These are phyloP conservation scores for Mycena crocata DNA, from an alignment of 768 basidiomycete species.

Conservation along the genomic window DNA sequence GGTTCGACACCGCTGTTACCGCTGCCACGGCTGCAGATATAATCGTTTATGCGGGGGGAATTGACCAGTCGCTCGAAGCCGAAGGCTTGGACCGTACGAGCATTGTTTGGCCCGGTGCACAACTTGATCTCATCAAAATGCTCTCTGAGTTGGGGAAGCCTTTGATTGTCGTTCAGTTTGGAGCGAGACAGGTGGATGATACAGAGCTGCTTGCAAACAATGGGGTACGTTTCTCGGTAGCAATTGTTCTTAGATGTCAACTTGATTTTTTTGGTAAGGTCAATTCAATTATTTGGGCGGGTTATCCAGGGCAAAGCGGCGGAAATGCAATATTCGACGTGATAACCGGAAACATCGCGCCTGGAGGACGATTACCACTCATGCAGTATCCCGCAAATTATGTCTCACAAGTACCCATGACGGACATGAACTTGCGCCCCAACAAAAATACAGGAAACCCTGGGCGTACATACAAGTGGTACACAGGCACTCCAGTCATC, in stretches of 20 bases:
- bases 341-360: slow-evolving; percentile 60
- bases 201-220: slow-evolving; percentile 55
- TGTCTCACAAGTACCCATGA: slow-evolving; percentile 61
- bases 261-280: slow-evolving; percentile 39
- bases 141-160: slow-evolving; percentile 61
- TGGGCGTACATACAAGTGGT: slow-evolving; percentile 71
- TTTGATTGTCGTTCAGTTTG: slow-evolving; percentile 64
- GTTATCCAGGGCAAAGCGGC: slow-evolving; percentile 67
- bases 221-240: slow-evolving; percentile 50
- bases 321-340: slow-evolving; percentile 66
- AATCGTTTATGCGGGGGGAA: slow-evolving; percentile 65
- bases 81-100: slow-evolving; percentile 60
- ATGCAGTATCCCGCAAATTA: slow-evolving; percentile 66
- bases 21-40: slow-evolving; percentile 61
- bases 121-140: slow-evolving; percentile 59
- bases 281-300: slow-evolving; percentile 66
- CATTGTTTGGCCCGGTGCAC: slow-evolving; percentile 67
- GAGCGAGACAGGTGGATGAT: slow-evolving; percentile 67
- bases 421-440: slow-evolving; percentile 68
- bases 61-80: slow-evolving; percentile 60
- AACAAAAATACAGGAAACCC: slow-evolving; percentile 52
- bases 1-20: slow-evolving; percentile 63
- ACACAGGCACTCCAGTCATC: slow-evolving; percentile 60
- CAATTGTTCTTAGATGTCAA: background rate
- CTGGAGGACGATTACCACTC: slow-evolving; percentile 64